A percentile compares a stretch with the other conserved stretches of the same genome.
Conservation (phyloP, 2,329 filamentous ascomycete genomes). For the Metarhizium brunneum region DNA sequence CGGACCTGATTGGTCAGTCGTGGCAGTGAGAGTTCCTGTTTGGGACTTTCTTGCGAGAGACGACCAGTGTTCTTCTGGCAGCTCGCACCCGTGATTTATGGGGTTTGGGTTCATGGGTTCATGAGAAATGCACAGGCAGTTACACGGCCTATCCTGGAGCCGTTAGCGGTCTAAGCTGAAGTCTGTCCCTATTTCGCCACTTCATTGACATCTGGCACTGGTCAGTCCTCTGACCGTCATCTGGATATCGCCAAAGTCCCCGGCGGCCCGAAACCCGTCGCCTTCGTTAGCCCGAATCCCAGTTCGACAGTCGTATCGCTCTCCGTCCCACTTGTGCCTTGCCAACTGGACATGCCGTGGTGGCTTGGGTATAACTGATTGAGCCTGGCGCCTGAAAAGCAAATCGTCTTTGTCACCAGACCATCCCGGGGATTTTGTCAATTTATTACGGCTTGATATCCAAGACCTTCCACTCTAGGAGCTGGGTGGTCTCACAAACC, state of each 20-base stretch:
- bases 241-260: background rate
- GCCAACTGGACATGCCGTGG: background rate
- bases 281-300: background rate
- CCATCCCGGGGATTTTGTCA: background rate
- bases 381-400: background rate
- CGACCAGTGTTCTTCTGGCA: background rate
- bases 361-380: background rate
- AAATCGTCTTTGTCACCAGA: background rate
- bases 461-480: background rate
- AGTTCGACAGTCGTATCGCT: background rate
- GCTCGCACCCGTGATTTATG: background rate
- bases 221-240: background rate
- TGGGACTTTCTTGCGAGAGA: constrained; percentile 3
- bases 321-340: background rate
- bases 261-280: background rate
- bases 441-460: background rate
- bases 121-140: background rate
- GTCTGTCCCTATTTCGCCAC: background rate
- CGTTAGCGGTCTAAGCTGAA: background rate
- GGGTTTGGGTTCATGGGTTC: background rate
- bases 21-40: constrained; percentile 2
- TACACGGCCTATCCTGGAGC: background rate
- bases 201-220: background rate
- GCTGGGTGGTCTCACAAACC: background rate
- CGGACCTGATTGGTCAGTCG: constrained; percentile 1